phyloP scores from a whole-genome alignment of 352 stramenopile genomes.

The Thraustochytrium sp. region DNA sequence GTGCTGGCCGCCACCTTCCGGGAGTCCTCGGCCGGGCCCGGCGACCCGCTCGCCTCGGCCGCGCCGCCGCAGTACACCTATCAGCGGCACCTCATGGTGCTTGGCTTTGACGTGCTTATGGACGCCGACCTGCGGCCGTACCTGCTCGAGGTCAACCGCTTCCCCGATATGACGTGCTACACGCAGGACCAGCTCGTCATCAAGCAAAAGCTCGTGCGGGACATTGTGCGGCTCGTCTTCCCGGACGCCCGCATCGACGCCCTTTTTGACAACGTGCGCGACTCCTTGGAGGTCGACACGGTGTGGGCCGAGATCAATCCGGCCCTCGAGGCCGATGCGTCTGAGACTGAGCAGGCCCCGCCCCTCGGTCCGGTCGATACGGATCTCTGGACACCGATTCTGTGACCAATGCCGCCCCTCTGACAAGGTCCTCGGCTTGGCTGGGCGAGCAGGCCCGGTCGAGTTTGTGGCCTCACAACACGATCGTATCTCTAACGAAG shows the following conservation, averaged over 20 bases:
- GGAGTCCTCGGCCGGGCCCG: background rate
- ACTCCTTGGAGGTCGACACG: background rate
- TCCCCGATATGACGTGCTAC: constrained; percentile 27
- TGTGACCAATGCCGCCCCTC: no score
- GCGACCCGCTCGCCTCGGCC: background rate
- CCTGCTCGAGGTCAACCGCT: constrained; percentile 31
- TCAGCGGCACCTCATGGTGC: background rate
- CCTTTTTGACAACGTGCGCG: background rate
- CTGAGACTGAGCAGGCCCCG: no score
- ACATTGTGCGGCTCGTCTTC: background rate
- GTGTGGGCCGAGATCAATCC: background rate
- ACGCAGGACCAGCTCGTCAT: constrained; percentile 11
- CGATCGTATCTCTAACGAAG: no score
- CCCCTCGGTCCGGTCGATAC: no score
- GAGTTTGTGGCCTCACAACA: no score
- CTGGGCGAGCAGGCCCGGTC: no score
- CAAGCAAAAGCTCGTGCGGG: constrained; percentile 22
- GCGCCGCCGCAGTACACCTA: background rate
- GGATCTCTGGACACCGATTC: no score
- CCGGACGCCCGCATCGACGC: background rate
- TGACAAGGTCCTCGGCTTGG: no score
- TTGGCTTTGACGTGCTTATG: constrained; percentile 16
- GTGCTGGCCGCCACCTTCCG: background rate
- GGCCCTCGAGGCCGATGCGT: no score
- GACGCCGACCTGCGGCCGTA: constrained; percentile 10